Evolutionary conservation across 2,329 filamentous ascomycete genomes (phyloP).

Genomic region (Clarireedia monteithiana): DNA sequence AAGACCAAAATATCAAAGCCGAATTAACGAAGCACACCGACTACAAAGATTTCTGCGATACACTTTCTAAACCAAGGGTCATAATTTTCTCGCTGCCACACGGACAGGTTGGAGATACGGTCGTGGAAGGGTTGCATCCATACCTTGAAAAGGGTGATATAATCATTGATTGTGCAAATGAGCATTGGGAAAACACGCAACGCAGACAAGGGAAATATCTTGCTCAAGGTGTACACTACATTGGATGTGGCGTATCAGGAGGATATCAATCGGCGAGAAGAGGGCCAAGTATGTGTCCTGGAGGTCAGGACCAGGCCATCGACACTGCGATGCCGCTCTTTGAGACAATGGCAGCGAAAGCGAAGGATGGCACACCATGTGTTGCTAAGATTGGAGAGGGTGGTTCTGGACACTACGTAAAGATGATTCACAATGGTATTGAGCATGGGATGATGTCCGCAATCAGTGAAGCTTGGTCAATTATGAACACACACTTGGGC

Average conservation of each 20-base stretch:
- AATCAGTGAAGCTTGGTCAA: slow-evolving; percentile 56
- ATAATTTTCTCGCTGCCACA: slow-evolving; percentile 47
- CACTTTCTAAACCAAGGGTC: slow-evolving; percentile 39
- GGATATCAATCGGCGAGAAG: slow-evolving; percentile 60
- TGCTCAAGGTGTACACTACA: slow-evolving; percentile 51
- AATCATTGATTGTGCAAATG: slow-evolving; percentile 62
- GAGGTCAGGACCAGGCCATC: slow-evolving; percentile 49
- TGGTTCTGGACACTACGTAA: slow-evolving; percentile 63
- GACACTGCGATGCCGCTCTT: slow-evolving; percentile 54
- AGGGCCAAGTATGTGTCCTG: slow-evolving; percentile 61
- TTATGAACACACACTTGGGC: slow-evolving; percentile 50
- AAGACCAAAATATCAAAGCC: slow-evolving; percentile 16
- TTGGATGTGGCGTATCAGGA: slow-evolving; percentile 61
- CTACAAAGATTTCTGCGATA: slow-evolving; percentile 36
- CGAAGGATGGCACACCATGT: slow-evolving; percentile 58
- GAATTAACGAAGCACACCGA: slow-evolving; percentile 31
- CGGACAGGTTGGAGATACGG: slow-evolving; percentile 33
- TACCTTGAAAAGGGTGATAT: slow-evolving; percentile 55
- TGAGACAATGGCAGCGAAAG: slow-evolving; percentile 53
- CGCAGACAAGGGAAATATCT: slow-evolving; percentile 50
- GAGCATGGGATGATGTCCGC: slow-evolving; percentile 63
- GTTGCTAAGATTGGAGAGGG: slow-evolving; percentile 66
- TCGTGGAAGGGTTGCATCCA: slow-evolving; percentile 29
- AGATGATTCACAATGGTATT: slow-evolving; percentile 71
- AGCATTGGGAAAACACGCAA: slow-evolving; percentile 59